Percentiles rank a stretch among this genome's conserved stretches.
Conservation (phyloP, 176 grass and related monocot species). For the Oryza glaberrima region DNA sequence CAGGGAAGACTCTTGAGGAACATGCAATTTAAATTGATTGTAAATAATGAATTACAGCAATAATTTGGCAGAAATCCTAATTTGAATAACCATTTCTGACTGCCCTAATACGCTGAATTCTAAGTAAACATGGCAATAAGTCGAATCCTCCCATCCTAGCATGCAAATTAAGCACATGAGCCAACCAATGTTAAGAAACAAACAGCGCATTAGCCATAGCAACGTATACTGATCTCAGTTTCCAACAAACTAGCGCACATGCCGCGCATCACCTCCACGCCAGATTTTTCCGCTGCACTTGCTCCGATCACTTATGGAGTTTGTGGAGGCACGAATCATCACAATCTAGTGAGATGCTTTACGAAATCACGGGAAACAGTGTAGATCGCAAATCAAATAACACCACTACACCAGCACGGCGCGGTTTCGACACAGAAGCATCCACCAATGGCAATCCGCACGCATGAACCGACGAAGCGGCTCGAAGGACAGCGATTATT, state of each 20-base stretch:
- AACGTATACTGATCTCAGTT: conserved; percentile 4
- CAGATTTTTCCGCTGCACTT: too few relatives aligned
- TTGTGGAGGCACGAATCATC: neutral
- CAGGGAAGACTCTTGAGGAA: neutral
- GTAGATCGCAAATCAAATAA: neutral
- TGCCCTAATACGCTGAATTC: neutral
- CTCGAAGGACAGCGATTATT: neutral
- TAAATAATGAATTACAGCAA: neutral
- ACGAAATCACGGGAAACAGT: neutral
- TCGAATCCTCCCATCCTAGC: neutral
- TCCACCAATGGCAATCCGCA: neutral
- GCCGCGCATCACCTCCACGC: neutral
- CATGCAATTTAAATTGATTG: neutral
- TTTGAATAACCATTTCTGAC: neutral
- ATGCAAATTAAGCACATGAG: conserved; percentile 4
- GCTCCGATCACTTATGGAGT: neutral
- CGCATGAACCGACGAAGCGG: neutral
- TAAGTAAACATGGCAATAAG: neutral
- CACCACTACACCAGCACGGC: neutral
- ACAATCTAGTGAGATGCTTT: neutral
- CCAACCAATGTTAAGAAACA: neutral
- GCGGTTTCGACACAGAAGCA: neutral
- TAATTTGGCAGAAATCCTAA: neutral
- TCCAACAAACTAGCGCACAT: conserved; percentile 14
- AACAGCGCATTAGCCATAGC: neutral